Percentiles rank a stretch among this genome's conserved stretches.
Evolutionary conservation across 2,329 filamentous ascomycete genomes (phyloP).

Genomic region (Cercospora zeae-maydis): DNA sequence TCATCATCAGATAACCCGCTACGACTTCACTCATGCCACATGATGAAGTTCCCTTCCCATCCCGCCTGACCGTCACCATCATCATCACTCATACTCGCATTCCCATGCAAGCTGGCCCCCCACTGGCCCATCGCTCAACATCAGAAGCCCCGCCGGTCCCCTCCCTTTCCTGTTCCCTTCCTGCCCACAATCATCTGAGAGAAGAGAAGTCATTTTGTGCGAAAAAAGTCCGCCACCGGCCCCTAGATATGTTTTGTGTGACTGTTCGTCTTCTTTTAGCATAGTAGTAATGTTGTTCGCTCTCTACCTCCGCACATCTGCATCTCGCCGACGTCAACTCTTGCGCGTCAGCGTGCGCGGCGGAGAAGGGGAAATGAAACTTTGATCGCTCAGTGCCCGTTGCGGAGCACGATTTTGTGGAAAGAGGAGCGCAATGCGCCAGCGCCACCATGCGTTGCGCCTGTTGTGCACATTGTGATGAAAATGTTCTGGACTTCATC

Average conservation of each 20-base stretch:
- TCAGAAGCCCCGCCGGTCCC: background rate
- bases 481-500: background rate
- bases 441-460: background rate
- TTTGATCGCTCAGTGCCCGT: background rate
- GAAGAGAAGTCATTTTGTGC: background rate
- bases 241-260: background rate
- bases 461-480: background rate
- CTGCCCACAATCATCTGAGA: background rate
- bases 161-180: background rate
- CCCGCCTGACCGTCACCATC: background rate
- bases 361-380: background rate
- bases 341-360: constrained; percentile 1
- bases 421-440: too few relatives aligned
- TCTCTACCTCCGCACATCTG: background rate
- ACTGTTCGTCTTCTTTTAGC: background rate
- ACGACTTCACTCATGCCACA: background rate
- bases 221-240: background rate
- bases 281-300: background rate
- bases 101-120: too few relatives aligned
- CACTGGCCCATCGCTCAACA: too few relatives aligned
- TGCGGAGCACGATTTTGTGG: background rate
- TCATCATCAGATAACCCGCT: background rate
- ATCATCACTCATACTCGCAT: too few relatives aligned
- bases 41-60: background rate
- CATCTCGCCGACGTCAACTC: constrained; percentile 9